A percentile compares a stretch with the other conserved stretches of the same genome.
Conservation (phyloP, 495 filamentous ascomycete genomes). For the Podospora pseudoanserina region DNA sequence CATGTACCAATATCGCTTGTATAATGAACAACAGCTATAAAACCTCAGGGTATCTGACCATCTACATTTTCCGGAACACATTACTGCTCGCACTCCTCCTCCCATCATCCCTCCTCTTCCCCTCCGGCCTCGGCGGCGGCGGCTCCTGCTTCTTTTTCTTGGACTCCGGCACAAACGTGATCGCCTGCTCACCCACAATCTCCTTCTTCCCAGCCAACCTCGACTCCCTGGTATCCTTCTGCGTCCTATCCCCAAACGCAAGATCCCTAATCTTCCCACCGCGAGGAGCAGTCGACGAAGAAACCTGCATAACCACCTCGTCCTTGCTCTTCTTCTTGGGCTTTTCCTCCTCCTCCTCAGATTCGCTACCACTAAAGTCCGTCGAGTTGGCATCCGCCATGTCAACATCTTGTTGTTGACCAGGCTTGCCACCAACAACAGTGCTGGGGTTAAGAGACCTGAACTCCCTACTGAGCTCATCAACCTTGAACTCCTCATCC, state of each 20-base stretch:
- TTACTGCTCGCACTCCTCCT: conserved; percentile 73
- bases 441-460: conserved; percentile 81
- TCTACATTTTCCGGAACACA: conserved; percentile 58
- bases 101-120: conserved; percentile 44
- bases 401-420: not conserved
- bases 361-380: conserved; percentile 21
- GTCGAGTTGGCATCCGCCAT: conserved; percentile 12
- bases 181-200: conserved; percentile 75
- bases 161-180: conserved; percentile 73
- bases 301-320: conserved; percentile 63
- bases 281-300: conserved; percentile 55
- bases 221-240: conserved; percentile 42
- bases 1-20: conserved; percentile 15
- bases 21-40: conserved; percentile 23
- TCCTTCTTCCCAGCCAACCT: conserved; percentile 46
- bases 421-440: not conserved
- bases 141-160: conserved; percentile 47
- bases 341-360: conserved; percentile 34
- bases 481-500: conserved; percentile 86
- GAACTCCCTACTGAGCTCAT: conserved; percentile 87
- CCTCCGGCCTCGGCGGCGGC: conserved; percentile 33
- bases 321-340: conserved; percentile 40
- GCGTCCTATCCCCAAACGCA: conserved; percentile 68
- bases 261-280: conserved; percentile 53
- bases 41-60: conserved; percentile 13